Evolutionary conservation across 306 rosid species (phyloP).

Genomic region (Dryas drummondii): DNA sequence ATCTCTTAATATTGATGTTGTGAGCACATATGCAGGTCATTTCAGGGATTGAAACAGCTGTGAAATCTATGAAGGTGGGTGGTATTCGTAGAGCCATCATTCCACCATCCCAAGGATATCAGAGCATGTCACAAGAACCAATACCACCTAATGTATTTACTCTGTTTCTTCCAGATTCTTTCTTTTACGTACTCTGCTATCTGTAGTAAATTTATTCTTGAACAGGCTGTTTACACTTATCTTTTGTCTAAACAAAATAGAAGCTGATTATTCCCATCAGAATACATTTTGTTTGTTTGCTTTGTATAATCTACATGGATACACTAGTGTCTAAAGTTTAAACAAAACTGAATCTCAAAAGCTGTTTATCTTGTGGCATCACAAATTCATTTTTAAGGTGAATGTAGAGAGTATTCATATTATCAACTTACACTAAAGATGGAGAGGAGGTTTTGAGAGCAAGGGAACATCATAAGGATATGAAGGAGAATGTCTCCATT

Average conservation of each 20-base stretch:
- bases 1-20: not conserved
- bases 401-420: not conserved
- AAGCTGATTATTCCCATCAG: not conserved
- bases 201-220: not conserved
- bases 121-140: slow-evolving; percentile 85
- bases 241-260: not conserved
- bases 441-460: not conserved
- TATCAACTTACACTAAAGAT: not conserved
- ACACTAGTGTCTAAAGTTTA: not conserved
- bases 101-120: slow-evolving; percentile 93
- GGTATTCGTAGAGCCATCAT: slow-evolving; percentile 75
- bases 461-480: not conserved
- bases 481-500: not conserved
- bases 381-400: not conserved
- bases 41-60: slow-evolving; percentile 74
- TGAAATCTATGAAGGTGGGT: slow-evolving; percentile 84
- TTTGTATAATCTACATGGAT: not conserved
- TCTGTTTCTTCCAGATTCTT: slow-evolving; percentile 16
- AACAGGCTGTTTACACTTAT: not conserved
- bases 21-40: slow-evolving; percentile 56
- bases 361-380: no score
- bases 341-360: no score
- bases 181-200: slow-evolving; percentile 11
- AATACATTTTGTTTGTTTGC: not conserved
- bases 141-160: slow-evolving; percentile 79